Evolutionary conservation across 2,329 filamentous ascomycete species (phyloP).

Genomic region (Cercospora beticola): DNA sequence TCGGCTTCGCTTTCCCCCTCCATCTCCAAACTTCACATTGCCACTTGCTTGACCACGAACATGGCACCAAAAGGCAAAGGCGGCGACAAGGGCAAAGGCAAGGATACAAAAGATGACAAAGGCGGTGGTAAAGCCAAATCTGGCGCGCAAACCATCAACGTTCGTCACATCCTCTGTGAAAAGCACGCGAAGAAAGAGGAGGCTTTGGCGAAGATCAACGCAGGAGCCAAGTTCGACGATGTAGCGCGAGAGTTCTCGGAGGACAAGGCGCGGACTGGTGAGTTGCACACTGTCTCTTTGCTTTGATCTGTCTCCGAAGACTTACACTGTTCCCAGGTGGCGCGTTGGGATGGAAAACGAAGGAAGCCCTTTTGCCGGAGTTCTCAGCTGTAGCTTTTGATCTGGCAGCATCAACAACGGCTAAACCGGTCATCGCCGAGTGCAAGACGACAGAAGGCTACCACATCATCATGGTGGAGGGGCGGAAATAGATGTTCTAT

Average conservation of each 20-base stretch:
- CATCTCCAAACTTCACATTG: not conserved
- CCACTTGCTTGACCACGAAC: not conserved
- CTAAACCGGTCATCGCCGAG: constrained; percentile 65
- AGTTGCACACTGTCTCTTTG: constrained; percentile 12
- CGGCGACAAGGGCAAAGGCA: constrained; percentile 23
- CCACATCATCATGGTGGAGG: constrained; percentile 77
- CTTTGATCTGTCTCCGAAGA: not conserved
- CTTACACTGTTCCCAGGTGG: constrained; percentile 54
- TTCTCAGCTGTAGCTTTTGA: constrained; percentile 73
- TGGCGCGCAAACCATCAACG: constrained; percentile 67
- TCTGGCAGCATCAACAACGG: constrained; percentile 64
- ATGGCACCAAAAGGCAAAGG: constrained; percentile 39
- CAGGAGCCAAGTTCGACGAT: constrained; percentile 70
- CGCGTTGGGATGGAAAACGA: constrained; percentile 68
- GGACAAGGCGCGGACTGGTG: constrained; percentile 68
- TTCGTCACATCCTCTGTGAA: constrained; percentile 73
- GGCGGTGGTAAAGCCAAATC: constrained; percentile 47
- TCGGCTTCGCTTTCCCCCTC: constrained; percentile 8
- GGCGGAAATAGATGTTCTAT: constrained; percentile 52
- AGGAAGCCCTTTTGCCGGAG: constrained; percentile 62
- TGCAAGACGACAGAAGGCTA: constrained; percentile 75
- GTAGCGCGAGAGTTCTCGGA: constrained; percentile 72
- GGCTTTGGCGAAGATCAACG: constrained; percentile 66
- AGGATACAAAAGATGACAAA: constrained; percentile 27
- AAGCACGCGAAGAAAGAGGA: constrained; percentile 78